Conservation (phyloP, 2,329 filamentous ascomycete species). For the Cryphonectria parasitica region DNA sequence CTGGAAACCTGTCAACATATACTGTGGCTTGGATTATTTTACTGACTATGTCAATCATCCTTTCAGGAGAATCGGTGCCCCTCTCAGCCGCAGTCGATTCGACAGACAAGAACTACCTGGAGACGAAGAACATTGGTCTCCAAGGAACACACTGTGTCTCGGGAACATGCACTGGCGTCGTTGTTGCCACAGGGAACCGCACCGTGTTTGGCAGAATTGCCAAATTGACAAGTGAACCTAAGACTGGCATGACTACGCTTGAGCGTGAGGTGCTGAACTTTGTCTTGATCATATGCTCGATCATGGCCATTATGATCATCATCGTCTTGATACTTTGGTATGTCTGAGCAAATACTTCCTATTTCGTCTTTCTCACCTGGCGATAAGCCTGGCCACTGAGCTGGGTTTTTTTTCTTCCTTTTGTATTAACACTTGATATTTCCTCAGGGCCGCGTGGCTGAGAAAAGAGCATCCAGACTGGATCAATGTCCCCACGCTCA, state of each 20-base stretch:
- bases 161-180: constrained; percentile 67
- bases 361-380: constrained; percentile 32
- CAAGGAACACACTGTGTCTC: constrained; percentile 80
- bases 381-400: not conserved
- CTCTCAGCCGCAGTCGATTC: constrained; percentile 66
- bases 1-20: too few relatives aligned
- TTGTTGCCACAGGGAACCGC: constrained; percentile 71
- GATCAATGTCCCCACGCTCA: constrained; percentile 73
- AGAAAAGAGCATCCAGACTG: constrained; percentile 67
- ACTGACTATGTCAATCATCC: not conserved
- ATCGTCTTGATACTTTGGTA: constrained; percentile 70
- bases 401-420: not conserved
- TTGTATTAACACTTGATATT: not conserved
- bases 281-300: constrained; percentile 68
- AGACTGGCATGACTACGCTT: constrained; percentile 68
- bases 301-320: constrained; percentile 69
- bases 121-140: constrained; percentile 75
- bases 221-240: constrained; percentile 70
- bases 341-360: constrained; percentile 35
- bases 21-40: not conserved
- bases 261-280: constrained; percentile 76
- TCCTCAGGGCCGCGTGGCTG: constrained; percentile 68
- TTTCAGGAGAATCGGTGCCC: constrained; percentile 64
- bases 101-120: constrained; percentile 74
- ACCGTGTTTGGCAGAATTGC: constrained; percentile 80